Conservation (phyloP, 257 asterid species). For the Petunia axillaris region DNA sequence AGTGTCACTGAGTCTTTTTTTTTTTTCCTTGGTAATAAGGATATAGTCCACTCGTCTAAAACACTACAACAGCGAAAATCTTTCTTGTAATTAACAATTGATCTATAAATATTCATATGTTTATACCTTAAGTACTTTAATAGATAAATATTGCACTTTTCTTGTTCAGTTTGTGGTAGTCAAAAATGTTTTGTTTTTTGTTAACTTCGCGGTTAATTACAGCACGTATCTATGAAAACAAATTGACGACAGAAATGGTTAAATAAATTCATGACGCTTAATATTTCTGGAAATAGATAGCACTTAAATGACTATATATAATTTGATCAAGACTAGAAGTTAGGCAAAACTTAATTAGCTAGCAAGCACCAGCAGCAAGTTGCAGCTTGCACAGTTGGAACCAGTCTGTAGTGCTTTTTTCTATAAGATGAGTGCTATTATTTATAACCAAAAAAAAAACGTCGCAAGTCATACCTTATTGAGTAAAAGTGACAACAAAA, state of each 20-base stretch:
- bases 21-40: too few relatives aligned
- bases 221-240: too few relatives aligned
- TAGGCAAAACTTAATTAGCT: not conserved
- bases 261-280: too few relatives aligned
- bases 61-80: not conserved
- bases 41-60: not conserved
- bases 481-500: not conserved
- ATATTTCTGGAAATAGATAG: not conserved
- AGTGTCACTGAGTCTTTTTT: too few relatives aligned
- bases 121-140: too few relatives aligned
- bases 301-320: not conserved
- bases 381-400: conserved; percentile 2
- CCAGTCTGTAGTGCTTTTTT: not conserved
- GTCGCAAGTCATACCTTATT: not conserved
- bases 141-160: not conserved
- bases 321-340: not conserved
- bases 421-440: conserved; percentile 1
- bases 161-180: not conserved
- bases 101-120: too few relatives aligned
- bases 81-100: not conserved
- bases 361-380: not conserved
- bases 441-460: conserved; percentile 21
- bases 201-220: not conserved
- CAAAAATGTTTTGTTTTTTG: too few relatives aligned
- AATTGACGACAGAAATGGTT: too few relatives aligned